phyloP scores from a whole-genome alignment of 1,139 yeast species.

The Zygoascus sp. region DNA sequence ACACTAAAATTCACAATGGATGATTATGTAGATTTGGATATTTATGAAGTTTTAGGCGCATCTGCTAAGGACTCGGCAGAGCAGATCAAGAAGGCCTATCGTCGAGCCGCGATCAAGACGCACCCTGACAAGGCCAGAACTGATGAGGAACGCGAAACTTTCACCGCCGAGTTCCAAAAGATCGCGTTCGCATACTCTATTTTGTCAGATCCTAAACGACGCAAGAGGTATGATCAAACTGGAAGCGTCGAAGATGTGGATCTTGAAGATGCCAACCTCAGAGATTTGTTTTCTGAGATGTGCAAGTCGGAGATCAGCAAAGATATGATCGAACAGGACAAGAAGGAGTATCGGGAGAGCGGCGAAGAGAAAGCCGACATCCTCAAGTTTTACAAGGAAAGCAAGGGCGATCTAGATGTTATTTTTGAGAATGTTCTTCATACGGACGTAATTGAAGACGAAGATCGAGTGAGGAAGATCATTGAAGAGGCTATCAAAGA shows the following conservation, averaged over 20 bases:
- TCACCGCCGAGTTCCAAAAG: slow-evolving; percentile 53
- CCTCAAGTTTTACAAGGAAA: slow-evolving; percentile 50
- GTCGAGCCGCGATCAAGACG: slow-evolving; percentile 59
- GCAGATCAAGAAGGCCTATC: slow-evolving; percentile 66
- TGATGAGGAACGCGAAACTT: slow-evolving; percentile 35
- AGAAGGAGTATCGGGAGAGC: slow-evolving; percentile 54
- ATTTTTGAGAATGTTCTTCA: slow-evolving; percentile 76
- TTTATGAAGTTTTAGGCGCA: slow-evolving; percentile 54
- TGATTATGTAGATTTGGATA: slow-evolving; percentile 44
- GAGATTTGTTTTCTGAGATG: slow-evolving; percentile 56
- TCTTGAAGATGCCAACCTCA: slow-evolving; percentile 53
- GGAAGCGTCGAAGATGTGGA: slow-evolving; percentile 58
- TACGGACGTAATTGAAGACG: slow-evolving; percentile 57
- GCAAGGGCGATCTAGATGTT: slow-evolving; percentile 64
- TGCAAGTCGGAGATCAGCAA: slow-evolving; percentile 54
- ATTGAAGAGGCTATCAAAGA: slow-evolving; percentile 44
- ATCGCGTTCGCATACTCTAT: slow-evolving; percentile 75
- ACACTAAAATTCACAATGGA: slow-evolving; percentile 3
- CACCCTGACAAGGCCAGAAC: slow-evolving; percentile 74
- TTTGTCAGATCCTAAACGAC: slow-evolving; percentile 53
- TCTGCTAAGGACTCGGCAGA: slow-evolving; percentile 41
- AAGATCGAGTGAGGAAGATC: slow-evolving; percentile 57
- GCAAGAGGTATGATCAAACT: slow-evolving; percentile 60
- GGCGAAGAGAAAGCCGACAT: slow-evolving; percentile 67
- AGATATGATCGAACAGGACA: slow-evolving; percentile 72